A percentile compares a stretch with the other conserved stretches of the same genome.
Evolutionary conservation across 257 asterid species (phyloP).

Genomic region (Asclepias syriaca): DNA sequence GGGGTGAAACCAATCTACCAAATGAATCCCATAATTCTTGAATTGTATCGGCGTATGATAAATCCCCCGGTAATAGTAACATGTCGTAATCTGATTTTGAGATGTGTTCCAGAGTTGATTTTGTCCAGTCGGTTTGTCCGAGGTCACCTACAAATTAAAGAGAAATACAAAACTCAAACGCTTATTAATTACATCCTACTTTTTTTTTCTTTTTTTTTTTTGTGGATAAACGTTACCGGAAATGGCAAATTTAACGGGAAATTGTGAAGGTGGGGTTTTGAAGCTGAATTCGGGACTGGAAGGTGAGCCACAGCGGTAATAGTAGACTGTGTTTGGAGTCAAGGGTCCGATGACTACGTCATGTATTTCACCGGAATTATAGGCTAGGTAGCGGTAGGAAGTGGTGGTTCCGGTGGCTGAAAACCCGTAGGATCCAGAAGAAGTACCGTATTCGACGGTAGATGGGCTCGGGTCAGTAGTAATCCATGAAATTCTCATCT

Average conservation of each 20-base stretch:
- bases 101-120: constrained; percentile 58
- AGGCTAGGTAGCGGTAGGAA: constrained; percentile 33
- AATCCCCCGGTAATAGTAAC: constrained; percentile 62
- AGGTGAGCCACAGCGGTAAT: constrained; percentile 38
- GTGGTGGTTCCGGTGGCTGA: constrained; percentile 43
- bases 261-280: constrained; percentile 54
- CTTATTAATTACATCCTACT: neutral
- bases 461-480: constrained; percentile 35
- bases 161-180: too few relatives aligned
- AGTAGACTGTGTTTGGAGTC: constrained; percentile 46
- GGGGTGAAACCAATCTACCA: constrained; percentile 59
- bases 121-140: constrained; percentile 78
- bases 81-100: constrained; percentile 48
- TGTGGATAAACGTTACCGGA: constrained; percentile 27
- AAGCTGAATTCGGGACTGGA: constrained; percentile 39
- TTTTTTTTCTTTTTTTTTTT: neutral
- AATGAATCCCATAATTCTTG: constrained; percentile 73
- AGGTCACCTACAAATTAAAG: constrained; percentile 50
- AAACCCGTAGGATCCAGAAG: constrained; percentile 33
- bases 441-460: constrained; percentile 47
- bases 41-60: constrained; percentile 50
- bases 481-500: constrained; percentile 63
- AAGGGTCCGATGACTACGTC: constrained; percentile 67
- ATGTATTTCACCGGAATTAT: constrained; percentile 59
- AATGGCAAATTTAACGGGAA: constrained; percentile 58